phyloP scores from a whole-genome alignment of 176 grass and related monocot species.

The Cenchrus fungigraminus region DNA sequence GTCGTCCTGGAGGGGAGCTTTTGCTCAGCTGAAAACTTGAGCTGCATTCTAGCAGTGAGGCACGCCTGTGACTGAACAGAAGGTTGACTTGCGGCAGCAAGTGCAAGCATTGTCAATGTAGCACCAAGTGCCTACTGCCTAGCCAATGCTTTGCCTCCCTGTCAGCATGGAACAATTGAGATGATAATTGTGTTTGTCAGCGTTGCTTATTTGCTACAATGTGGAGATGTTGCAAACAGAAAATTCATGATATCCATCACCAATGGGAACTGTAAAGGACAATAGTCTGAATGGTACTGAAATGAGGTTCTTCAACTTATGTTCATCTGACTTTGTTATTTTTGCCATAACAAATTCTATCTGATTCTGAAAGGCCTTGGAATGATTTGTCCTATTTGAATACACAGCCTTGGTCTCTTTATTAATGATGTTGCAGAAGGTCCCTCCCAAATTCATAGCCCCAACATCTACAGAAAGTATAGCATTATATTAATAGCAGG shows the following conservation, averaged over 20 bases:
- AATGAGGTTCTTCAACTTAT: conserved; percentile 39
- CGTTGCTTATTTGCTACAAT: conserved; percentile 32
- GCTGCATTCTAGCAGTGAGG: conserved; percentile 9
- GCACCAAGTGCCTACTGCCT: conserved; percentile 5
- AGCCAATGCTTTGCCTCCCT: not conserved
- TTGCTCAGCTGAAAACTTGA: not conserved
- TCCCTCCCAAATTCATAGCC: conserved; percentile 14
- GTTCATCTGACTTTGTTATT: conserved; percentile 37
- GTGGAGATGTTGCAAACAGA: conserved; percentile 21
- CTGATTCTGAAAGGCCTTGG: conserved; percentile 29
- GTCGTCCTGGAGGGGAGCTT: conserved; percentile 35
- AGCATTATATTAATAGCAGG: not conserved
- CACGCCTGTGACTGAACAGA: conserved; percentile 17
- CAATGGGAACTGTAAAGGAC: conserved; percentile 47
- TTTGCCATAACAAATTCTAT: conserved; percentile 59
- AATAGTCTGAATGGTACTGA: conserved; percentile 49
- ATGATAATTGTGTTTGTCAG: not conserved
- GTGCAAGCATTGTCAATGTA: conserved; percentile 33
- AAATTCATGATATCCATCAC: conserved; percentile 59
- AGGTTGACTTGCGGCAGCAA: conserved; percentile 19
- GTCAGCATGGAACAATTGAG: not conserved
- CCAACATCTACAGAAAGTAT: conserved; percentile 41
- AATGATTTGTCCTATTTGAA: conserved; percentile 34
- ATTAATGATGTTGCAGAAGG: not conserved
- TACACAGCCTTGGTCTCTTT: conserved; percentile 1